Base-by-base conservation (phyloP, 164 flowering plant genomes). In the Piper longum region DNA sequence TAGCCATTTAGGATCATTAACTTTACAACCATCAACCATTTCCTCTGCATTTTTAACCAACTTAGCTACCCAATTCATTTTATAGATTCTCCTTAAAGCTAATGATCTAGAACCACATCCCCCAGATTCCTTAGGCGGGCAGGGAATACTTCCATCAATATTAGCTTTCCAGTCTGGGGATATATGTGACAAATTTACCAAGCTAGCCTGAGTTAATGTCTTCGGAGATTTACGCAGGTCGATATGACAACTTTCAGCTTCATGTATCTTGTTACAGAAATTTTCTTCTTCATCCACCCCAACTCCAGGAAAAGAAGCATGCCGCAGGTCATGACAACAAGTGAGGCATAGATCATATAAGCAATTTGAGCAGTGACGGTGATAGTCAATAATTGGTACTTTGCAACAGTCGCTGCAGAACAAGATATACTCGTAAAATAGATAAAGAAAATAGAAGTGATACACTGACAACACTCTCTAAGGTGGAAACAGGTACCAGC, bases 61-160 rank as follows among this genome's bases (percentile, higher is more conserved):
- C 68, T 88, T 93, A 54, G 96, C 95, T 71, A 90, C 95, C 99
- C 99, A 93, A 62, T 93, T 93, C 83, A 88, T 84, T 83, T 90
- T 93, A 69, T 90, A 93, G 43, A 90, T 87, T 67, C 99, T 85
- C 66, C 74, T 78, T 52, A 93, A 77, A 41, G 75, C 70, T 73
- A 93, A 69, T 16, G 78, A 67, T 41, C 73, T 64, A 68, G 64
- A 77, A 62, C 85, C 84, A 77, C 98, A 89, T 66, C 93, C 97
- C 69, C 90, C 92, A 82, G 72, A 79, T 59, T 78, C 85, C 77
- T 74, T 84, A 61, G 89, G 89, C 2, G 95, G 91, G 71, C 99
- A 93, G 17, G 87, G 97, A 66, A 93, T 81, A 70, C 85, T 81
- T 42, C 88, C 96, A 80, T 90, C 84, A 60, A 63, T 56, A 57